Base-by-base conservation (phyloP, 2,329 filamentous ascomycete genomes). In the Sordariomycetes sp. region DNA sequence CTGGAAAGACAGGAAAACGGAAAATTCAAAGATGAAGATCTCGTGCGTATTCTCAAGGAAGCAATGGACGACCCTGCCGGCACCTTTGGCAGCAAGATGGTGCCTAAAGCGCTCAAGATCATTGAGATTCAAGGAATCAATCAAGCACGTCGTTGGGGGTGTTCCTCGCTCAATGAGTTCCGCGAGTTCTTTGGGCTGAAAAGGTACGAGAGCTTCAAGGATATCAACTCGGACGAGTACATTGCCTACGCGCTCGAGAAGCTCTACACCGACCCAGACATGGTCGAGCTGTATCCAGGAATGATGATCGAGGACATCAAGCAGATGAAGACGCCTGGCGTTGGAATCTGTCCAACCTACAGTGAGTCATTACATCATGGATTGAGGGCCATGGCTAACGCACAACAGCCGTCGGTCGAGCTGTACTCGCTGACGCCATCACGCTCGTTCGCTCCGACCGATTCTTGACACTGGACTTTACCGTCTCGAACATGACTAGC, bases 281-380 rank as follows among this genome's bases (percentile, higher is more conserved):
- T 70, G 49, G 74, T 85, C 10, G 80, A 85, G 47, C 61, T 84
- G 6, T 84, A 84, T 46, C 79, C 79, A 1, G 80, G 80, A 8
- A 55, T 84, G 2, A 69, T 82, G 40, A 59, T 71, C n/a, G 75
- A 79, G 47, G 66, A 74, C 34, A 58, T 61, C 20, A 76, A 77
- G 47, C 59, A 63, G 1, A 57, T 59, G 1, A 64, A 66, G 37
- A 53, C 60, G 28, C 63, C 73, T 1, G 72, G 72, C 3, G 66
- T 62, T 34, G 71, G 71, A 14, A 60, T 73, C 15, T 65, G 63
- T 34, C 65, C 63, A 1, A 66, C 64, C 0, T 75, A 68, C 46
- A 72, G n/a, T n/a, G n/a, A n/a, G n/a, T n/a, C n/a, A n/a, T n/a
- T n/a, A n/a, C n/a, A n/a, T n/a, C n/a, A n/a, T n/a, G n/a, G n/a